A percentile compares a stretch with the other conserved stretches of the same genome.
These are phyloP conservation scores for Aspergillus sp. DNA, from an alignment of 2,329 filamentous ascomycete genomes.

Conservation along the genomic window DNA sequence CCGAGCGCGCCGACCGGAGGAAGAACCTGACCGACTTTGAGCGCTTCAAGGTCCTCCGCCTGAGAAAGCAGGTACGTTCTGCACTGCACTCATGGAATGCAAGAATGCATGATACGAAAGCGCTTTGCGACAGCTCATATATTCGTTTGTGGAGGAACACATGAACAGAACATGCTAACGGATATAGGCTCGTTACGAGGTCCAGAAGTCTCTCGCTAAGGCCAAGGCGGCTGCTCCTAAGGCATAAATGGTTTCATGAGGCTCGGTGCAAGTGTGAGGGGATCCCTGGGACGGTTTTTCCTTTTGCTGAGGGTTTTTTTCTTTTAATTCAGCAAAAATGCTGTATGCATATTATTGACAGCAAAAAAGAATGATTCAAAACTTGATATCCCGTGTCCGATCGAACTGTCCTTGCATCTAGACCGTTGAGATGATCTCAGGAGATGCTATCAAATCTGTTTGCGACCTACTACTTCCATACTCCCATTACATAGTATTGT, in stretches of 20 bases:
- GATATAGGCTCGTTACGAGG: conserved; percentile 74
- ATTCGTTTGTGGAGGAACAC: neutral
- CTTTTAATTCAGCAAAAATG: conserved; percentile 30
- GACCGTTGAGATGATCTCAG: too few species aligned
- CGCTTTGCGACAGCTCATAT: neutral
- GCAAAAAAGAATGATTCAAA: conserved; percentile 39
- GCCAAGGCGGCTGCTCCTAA: conserved; percentile 76
- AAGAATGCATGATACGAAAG: neutral
- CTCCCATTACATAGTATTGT: too few species aligned
- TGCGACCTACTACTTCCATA: too few species aligned
- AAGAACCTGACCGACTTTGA: conserved; percentile 95
- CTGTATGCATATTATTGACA: conserved; percentile 37
- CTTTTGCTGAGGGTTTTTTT: conserved; percentile 24
- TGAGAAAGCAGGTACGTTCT: conserved; percentile 88
- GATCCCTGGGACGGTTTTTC: conserved; percentile 34
- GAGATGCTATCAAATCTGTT: too few species aligned
- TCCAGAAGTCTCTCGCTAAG: conserved; percentile 93
- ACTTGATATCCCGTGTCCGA: conserved; percentile 30
- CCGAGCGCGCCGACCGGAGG: conserved; percentile 76
- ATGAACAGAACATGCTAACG: neutral
- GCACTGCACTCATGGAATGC: neutral
- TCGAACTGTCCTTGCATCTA: conserved; percentile 1
- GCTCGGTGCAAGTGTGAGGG: conserved; percentile 39
- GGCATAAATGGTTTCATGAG: conserved; percentile 34
- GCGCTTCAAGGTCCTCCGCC: conserved; percentile 98